phyloP scores from a whole-genome alignment of 1,284 basidiomycete genomes.

The Trichosporon coremiiforme region DNA sequence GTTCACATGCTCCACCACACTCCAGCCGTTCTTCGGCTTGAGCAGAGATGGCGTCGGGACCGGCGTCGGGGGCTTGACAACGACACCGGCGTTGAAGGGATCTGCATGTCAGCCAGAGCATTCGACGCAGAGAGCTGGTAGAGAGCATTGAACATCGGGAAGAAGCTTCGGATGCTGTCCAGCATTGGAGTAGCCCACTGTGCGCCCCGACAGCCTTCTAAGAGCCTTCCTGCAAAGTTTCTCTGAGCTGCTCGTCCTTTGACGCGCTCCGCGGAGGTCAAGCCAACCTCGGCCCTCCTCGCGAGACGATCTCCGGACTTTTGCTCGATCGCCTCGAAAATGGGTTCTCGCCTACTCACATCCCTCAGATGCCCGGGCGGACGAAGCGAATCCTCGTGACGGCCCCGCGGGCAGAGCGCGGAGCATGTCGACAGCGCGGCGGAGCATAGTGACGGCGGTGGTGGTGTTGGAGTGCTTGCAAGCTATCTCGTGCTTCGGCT shows the following conservation, averaged over 20 bases:
- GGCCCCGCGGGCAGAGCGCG: slow-evolving; percentile 11
- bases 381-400: slow-evolving; percentile 18
- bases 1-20: slow-evolving; percentile 74
- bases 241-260: neutral
- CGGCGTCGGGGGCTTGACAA: slow-evolving; percentile 60
- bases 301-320: neutral
- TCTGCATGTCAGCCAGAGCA: slow-evolving; percentile 57
- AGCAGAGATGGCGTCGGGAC: slow-evolving; percentile 58
- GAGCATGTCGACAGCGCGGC: slow-evolving; percentile 16
- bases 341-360: neutral
- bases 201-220: neutral
- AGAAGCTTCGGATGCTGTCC: neutral
- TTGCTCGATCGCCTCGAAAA: slow-evolving; percentile 9
- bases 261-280: neutral
- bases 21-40: slow-evolving; percentile 65
- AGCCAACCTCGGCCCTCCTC: neutral
- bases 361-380: slow-evolving; percentile 8
- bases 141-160: neutral
- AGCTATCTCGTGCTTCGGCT: neutral
- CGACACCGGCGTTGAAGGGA: slow-evolving; percentile 72
- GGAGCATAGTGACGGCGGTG: neutral
- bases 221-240: neutral
- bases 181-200: neutral
- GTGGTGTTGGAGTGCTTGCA: neutral
- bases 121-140: neutral